Conservation (phyloP, 768 basidiomycete species). For the Tubosaeta sp. region DNA sequence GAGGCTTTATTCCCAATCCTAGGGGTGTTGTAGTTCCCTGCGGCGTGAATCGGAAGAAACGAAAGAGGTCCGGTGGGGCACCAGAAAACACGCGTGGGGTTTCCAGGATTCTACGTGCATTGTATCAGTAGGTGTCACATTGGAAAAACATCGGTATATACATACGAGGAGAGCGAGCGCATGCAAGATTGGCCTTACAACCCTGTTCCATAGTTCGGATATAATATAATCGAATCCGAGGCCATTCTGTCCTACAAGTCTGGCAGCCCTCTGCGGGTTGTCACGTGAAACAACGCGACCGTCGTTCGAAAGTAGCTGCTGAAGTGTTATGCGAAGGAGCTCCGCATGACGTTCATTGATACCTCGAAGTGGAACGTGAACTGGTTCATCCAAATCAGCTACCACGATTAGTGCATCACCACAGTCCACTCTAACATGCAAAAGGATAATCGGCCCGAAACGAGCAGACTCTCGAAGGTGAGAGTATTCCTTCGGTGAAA, state of each 20-base stretch:
- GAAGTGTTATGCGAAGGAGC: not conserved
- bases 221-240: not conserved
- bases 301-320: not conserved
- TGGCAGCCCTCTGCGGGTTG: not conserved
- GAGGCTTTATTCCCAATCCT: not conserved
- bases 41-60: not conserved
- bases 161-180: not conserved
- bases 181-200: not conserved
- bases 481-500: not conserved
- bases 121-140: not conserved
- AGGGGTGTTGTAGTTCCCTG: not conserved
- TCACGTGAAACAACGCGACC: not conserved
- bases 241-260: not conserved
- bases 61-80: not conserved
- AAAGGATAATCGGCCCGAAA: not conserved
- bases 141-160: not conserved
- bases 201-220: not conserved
- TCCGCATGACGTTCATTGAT: not conserved
- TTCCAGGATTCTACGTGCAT: not conserved
- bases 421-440: not conserved
- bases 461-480: not conserved
- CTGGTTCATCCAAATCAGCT: not conserved
- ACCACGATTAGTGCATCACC: not conserved
- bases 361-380: not conserved
- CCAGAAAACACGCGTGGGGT: not conserved